Evolutionary conservation across 2,329 filamentous ascomycete species (phyloP), one percentile per base, ranked within the genome.

Genomic region (Magnaporthiopsis rhizophila): DNA sequence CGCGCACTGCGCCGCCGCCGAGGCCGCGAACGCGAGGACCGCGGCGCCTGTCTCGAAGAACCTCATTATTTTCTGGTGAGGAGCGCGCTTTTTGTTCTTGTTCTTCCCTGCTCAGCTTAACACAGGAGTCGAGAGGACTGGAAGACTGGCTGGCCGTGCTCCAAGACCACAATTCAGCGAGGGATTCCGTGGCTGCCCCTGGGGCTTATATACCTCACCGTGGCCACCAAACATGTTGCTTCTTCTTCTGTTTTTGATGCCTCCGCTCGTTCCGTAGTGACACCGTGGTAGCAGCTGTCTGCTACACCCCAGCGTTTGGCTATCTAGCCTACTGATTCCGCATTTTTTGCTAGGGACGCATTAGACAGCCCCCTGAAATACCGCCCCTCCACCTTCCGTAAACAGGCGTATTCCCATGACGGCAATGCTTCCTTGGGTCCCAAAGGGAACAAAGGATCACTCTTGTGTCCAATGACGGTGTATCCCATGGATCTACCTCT

Each of bases 1-100:
- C 36, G 71, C 67, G 74, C 85, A 87, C 28, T 65, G 65, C 70
- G 58, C 64, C 6, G 67, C 56, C 21, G 61, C 67, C 26, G 68
- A 69, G 0, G 67, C 67, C 21, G 72, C 65, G 38, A 72, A 53
- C 21, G 62, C 59, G 60, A 66, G 66, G 34, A 72, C 45, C 21
- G 62, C 59, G 60, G 65, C 62, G 62, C 65, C 59, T 21, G 64
- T 59, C 34, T 62, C 56, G 28, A 65, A 45, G 57, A 59, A 30
- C 24, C 60, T 62, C 64, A 65, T 65, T 9, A 9, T 64, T 9
- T 8, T n/a, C n/a, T n/a, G n/a, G n/a, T n/a, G 45, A 8, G 11
- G 45, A 36, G 45, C 9, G 45, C 8, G 45, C 3, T 45, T 45
- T 45, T 30, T 36, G 3, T 3, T 9, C 7, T n/a, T 8, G n/a